phyloP scores from a whole-genome alignment of 176 grass and related monocot genomes.

The Melocanna baccifera region DNA sequence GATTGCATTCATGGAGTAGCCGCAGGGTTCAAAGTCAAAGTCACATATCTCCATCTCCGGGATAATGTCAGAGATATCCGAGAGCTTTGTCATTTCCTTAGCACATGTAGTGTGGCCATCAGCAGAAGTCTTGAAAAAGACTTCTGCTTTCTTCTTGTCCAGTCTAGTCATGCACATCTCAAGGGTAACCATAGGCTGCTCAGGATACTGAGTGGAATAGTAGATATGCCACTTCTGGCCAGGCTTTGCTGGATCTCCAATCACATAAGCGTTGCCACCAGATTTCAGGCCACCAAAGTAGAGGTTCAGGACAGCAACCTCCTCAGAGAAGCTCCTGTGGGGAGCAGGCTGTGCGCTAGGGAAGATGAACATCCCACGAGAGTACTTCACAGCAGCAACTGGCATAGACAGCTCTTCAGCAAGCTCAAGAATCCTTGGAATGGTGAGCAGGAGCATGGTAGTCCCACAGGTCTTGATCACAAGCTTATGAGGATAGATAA shows the following conservation, averaged over 20 bases:
- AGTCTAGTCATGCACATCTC: constrained; percentile 88
- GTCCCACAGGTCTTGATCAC: constrained; percentile 83
- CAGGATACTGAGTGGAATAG: constrained; percentile 56
- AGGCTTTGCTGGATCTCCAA: constrained; percentile 53
- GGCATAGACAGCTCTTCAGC: constrained; percentile 65
- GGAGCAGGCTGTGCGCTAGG: constrained; percentile 64
- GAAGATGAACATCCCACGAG: constrained; percentile 74
- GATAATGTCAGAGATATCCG: constrained; percentile 64
- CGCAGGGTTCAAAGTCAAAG: constrained; percentile 69
- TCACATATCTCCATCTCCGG: constrained; percentile 80
- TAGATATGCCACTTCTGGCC: constrained; percentile 76
- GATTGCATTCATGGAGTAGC: constrained; percentile 80
- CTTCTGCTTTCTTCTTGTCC: constrained; percentile 54
- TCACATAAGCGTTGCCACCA: constrained; percentile 64
- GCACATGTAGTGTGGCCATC: constrained; percentile 46
- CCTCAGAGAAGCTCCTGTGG: constrained; percentile 77
- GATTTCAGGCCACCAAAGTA: constrained; percentile 58
- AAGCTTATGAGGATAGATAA: constrained; percentile 62
- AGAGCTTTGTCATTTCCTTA: constrained; percentile 67
- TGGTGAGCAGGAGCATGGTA: constrained; percentile 69
- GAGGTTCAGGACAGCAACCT: constrained; percentile 48
- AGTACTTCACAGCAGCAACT: constrained; percentile 65
- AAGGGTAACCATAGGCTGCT: constrained; percentile 61
- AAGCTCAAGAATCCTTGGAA: constrained; percentile 74
- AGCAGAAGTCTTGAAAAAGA: constrained; percentile 68